Percentiles rank a stretch among this genome's conserved stretches.
Conservation (phyloP, 2,329 filamentous ascomycete genomes). For the Fusarium keratoplasticum region DNA sequence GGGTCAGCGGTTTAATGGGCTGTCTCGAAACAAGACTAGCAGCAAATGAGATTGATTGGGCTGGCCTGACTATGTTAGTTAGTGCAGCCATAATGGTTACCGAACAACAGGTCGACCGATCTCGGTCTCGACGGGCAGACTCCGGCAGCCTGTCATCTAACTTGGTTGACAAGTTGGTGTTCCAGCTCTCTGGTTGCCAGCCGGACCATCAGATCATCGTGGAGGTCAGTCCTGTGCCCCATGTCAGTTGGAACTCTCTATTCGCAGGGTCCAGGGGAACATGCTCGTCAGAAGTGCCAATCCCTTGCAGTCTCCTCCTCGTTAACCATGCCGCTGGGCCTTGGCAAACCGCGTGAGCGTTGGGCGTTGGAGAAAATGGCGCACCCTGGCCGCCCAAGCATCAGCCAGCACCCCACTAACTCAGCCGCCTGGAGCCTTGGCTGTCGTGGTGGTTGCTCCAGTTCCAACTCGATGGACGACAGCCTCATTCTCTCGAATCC, state of each 20-base stretch:
- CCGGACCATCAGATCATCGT: neutral
- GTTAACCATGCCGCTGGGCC: conserved; percentile 13
- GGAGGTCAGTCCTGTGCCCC: neutral
- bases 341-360: conserved; percentile 11
- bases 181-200: conserved; percentile 1
- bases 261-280: conserved; percentile 8
- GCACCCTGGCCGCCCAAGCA: conserved; percentile 15
- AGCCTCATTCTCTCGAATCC: conserved; percentile 3
- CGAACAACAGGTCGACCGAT: neutral
- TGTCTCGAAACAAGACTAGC: neutral
- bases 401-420: conserved; percentile 1
- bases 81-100: conserved; percentile 3
- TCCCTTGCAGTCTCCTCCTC: neutral
- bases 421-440: conserved; percentile 1
- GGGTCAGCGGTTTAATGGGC: neutral
- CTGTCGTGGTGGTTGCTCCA: neutral
- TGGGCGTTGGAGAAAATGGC: conserved; percentile 30
- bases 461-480: conserved; percentile 6
- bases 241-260: conserved; percentile 5
- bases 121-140: neutral
- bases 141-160: conserved; percentile 5
- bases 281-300: conserved; percentile 3
- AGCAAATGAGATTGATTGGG: conserved; percentile 4
- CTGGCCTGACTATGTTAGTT: conserved; percentile 1
- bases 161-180: neutral